These are phyloP conservation scores for Hypomyces rosellus DNA, from an alignment of 2,329 filamentous ascomycete species.

Conservation along the genomic window DNA sequence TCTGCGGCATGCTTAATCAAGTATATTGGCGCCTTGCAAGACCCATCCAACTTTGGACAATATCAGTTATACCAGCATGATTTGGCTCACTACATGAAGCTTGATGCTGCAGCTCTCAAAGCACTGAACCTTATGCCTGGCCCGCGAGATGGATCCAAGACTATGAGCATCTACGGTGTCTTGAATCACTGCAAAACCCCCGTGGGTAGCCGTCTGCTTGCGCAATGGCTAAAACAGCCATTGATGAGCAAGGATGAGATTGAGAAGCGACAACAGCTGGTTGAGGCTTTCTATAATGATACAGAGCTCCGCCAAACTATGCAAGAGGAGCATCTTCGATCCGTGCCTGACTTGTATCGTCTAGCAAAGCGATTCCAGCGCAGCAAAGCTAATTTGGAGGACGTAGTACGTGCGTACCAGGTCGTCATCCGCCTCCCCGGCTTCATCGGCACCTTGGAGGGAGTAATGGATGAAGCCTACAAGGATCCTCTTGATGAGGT, in stretches of 20 bases:
- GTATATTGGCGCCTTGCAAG: slow-evolving; percentile 84
- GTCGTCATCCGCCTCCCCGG: slow-evolving; percentile 86
- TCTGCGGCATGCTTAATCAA: slow-evolving; percentile 90
- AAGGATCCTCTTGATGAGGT: slow-evolving; percentile 77
- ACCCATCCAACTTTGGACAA: slow-evolving; percentile 91
- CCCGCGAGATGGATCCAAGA: slow-evolving; percentile 89
- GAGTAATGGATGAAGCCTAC: slow-evolving; percentile 92
- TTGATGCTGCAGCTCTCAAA: slow-evolving; percentile 89
- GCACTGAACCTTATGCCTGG: slow-evolving; percentile 97
- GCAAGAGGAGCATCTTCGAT: slow-evolving; percentile 90
- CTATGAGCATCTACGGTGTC: slow-evolving; percentile 90
- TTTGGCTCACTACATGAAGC: slow-evolving; percentile 94
- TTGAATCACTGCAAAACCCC: slow-evolving; percentile 98
- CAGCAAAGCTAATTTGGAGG: slow-evolving; percentile 83
- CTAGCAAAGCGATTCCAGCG: slow-evolving; percentile 93
- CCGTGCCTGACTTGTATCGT: slow-evolving; percentile 89
- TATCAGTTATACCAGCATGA: slow-evolving; percentile 98
- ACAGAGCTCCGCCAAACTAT: slow-evolving; percentile 91
- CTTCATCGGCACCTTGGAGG: slow-evolving; percentile 82
- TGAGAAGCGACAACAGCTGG: slow-evolving; percentile 83
- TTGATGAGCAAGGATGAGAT: slow-evolving; percentile 89
- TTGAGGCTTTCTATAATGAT: slow-evolving; percentile 89
- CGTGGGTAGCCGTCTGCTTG: slow-evolving; percentile 78
- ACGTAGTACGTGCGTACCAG: slow-evolving; percentile 93
- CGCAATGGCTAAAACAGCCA: slow-evolving; percentile 97